Evolutionary conservation across 768 basidiomycete genomes (phyloP).

Genomic region (Cubamyces lactineus): DNA sequence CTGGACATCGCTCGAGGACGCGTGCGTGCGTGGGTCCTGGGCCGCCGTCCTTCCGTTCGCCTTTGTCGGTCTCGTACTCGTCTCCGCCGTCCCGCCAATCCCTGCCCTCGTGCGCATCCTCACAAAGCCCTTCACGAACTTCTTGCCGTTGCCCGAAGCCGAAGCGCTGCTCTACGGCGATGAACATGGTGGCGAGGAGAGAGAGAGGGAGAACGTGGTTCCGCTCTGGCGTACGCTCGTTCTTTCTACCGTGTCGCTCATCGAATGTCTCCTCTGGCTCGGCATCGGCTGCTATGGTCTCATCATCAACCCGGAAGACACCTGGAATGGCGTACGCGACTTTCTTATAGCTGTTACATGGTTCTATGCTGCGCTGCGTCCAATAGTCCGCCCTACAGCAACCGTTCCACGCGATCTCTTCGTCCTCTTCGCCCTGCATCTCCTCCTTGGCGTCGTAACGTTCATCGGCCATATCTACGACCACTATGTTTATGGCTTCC

Average conservation of each 20-base stretch:
- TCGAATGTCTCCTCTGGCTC: conserved; percentile 62
- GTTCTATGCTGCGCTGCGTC: conserved; percentile 68
- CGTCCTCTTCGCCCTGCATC: conserved; percentile 53
- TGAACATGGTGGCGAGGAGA: not conserved
- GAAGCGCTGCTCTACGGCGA: conserved; percentile 29
- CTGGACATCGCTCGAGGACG: conserved; percentile 27
- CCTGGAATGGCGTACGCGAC: conserved; percentile 43
- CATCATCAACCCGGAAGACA: conserved; percentile 35
- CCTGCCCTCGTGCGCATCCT: conserved; percentile 8
- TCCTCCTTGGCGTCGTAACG: conserved; percentile 49
- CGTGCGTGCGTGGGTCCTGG: conserved; percentile 35
- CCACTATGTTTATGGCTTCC: conserved; percentile 41
- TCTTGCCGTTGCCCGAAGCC: conserved; percentile 35
- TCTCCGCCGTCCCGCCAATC: conserved; percentile 23
- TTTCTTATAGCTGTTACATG: conserved; percentile 59
- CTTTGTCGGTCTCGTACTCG: conserved; percentile 28
- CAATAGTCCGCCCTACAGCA: conserved; percentile 52
- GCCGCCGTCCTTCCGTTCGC: conserved; percentile 32
- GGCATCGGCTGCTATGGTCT: conserved; percentile 58
- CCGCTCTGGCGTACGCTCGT: conserved; percentile 65
- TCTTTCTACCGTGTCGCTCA: conserved; percentile 57
- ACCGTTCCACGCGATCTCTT: conserved; percentile 71
- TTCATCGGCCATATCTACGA: conserved; percentile 45
- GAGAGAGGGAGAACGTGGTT: conserved; percentile 26
- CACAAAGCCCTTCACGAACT: conserved; percentile 28